A percentile compares a stretch with the other conserved stretches of the same genome.
Conservation (phyloP, 176 grass and related monocot genomes). For the Dendrocalamus sinicus region DNA sequence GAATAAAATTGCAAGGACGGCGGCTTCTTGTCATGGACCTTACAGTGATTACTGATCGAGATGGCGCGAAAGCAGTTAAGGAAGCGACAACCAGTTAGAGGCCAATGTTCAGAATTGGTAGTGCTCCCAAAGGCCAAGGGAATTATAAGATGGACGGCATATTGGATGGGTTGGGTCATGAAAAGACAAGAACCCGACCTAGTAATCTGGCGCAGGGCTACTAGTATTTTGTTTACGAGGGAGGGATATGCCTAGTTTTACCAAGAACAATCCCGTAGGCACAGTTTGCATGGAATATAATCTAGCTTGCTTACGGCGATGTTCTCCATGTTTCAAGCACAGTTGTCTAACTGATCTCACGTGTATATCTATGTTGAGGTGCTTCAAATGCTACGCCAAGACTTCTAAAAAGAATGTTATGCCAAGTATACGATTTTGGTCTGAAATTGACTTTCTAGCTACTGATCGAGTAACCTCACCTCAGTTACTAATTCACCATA, state of each 20-base stretch:
- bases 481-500: background rate
- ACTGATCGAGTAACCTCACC: no score
- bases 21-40: constrained; percentile 12
- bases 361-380: constrained; percentile 6
- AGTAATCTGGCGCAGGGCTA: no score
- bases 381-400: background rate
- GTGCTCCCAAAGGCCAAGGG: no score
- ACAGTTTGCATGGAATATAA: no score
- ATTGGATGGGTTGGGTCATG: background rate
- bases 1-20: background rate
- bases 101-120: background rate
- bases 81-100: background rate
- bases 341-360: background rate
- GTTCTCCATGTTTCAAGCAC: constrained; percentile 10
- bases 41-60: background rate
- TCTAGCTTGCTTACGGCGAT: background rate
- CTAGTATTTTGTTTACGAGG: no score
- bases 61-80: background rate
- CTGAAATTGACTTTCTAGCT: background rate
- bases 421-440: background rate
- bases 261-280: no score
- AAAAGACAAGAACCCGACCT: background rate
- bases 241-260: no score
- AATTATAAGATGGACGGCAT: no score
- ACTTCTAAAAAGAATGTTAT: no score